phyloP scores from a whole-genome alignment of 805 yeast genomes.

The Teunomyces lycoperdinae region DNA sequence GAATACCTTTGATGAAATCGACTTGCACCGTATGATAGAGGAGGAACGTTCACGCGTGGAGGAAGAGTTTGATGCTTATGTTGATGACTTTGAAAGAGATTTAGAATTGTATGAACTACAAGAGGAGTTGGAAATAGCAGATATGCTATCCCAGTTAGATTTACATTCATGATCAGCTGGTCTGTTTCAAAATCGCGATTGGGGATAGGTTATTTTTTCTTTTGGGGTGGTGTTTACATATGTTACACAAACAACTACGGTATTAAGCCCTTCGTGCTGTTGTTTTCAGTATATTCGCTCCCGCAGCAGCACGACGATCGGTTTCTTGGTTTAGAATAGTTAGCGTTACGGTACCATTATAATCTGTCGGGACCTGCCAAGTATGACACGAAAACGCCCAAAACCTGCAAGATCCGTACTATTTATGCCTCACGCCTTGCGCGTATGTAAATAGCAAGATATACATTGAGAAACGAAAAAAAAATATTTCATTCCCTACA shows the following conservation, averaged over 20 bases:
- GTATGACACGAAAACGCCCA: no score
- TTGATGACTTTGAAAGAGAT: conserved; percentile 14
- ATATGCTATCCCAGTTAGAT: conserved; percentile 6
- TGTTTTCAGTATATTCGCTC: no score
- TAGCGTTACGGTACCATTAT: no score
- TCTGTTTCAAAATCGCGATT: not conserved
- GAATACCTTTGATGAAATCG: conserved; percentile 14
- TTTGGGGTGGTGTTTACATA: not conserved
- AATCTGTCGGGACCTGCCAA: no score
- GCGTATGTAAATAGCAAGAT: not conserved
- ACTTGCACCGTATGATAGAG: conserved; percentile 19
- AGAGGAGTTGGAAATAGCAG: conserved; percentile 15
- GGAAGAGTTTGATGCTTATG: conserved; percentile 12
- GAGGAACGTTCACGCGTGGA: conserved; percentile 16
- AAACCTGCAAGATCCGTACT: no score
- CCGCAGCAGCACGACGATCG: no score
- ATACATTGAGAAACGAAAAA: not conserved
- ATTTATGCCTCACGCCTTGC: not conserved
- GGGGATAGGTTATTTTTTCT: not conserved
- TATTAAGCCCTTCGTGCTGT: no score
- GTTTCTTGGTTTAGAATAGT: no score
- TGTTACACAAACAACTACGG: not conserved
- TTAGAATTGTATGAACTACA: conserved; percentile 15
- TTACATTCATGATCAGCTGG: not conserved
- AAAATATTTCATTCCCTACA: not conserved